Base-by-base conservation (phyloP, 2,329 filamentous ascomycete species). In the Capronia epimyces region DNA sequence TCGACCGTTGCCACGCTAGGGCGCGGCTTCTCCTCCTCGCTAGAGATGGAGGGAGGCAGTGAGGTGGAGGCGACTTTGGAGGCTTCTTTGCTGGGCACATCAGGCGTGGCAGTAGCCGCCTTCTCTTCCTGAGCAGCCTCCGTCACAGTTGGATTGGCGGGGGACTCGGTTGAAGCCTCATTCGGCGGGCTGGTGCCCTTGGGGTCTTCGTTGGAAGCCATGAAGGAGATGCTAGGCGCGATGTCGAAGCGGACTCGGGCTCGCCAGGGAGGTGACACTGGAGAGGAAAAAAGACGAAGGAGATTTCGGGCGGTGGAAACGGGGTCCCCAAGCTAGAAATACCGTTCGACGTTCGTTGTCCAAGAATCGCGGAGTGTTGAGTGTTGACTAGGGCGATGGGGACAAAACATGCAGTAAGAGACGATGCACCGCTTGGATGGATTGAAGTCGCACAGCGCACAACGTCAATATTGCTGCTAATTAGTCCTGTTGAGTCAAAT, bases 21-120 rank as follows among this genome's bases (percentile, higher is more conserved):
- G 20, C 32, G 25, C 2, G 42, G 43, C 42, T 49, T 50, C 36
- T 55, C 56, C n/a, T 24, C 40, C 21, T 47, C 50, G 12, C 56
- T 58, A 27, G 56, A 58, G 50, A 56, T 16, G 9, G 56, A 58
- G 4, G 52, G 45, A 7, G 46, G 45, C 25, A 25, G 21, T 15
- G 56, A 53, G 12, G 43, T 16, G 20, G 49, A 16, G n/a, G 42
- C 41, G 13, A 24, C 42, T 4, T 46, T 21, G 15, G 40, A 20
- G 20, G 21, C 27, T 39, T 41, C 25, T 37, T 49, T 31, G 13
- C 29, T 25, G 10, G 15, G 8, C 15, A 20, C 34, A 8, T 18
- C 34, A 37, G 34, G 34, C 18, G 15, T 37, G 15, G 34, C 20
- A 20, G 34, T 37, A 20, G 34, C 34, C 18, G 34, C 15, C 12